Percentiles rank a stretch among this genome's conserved stretches.
Conservation (phyloP, 2,329 filamentous ascomycete species). For the Coleophoma cylindrospora region DNA sequence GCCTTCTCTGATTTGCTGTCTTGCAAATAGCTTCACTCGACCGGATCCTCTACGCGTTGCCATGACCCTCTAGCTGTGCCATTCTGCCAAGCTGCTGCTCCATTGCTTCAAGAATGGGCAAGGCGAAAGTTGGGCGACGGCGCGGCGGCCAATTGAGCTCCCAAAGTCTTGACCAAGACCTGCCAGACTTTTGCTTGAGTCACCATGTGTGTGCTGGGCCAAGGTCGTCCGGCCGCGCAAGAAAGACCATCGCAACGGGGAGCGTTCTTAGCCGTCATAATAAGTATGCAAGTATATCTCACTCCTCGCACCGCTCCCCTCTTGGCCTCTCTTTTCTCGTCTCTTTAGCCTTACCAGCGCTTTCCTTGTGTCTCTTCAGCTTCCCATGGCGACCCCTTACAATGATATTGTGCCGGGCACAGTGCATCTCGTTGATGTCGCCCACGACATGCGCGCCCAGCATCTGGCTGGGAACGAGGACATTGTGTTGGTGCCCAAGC, state of each 20-base stretch:
- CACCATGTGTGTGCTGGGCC: too few relatives aligned
- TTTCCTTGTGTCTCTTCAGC: too few relatives aligned
- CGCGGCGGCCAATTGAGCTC: not conserved
- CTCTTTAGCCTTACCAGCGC: too few relatives aligned
- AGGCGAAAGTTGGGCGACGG: not conserved
- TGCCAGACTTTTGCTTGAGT: too few relatives aligned
- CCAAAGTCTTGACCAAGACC: too few relatives aligned
- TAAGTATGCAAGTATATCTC: not conserved
- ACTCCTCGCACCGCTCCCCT: not conserved
- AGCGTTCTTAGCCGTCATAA: too few relatives aligned
- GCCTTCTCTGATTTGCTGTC: not conserved
- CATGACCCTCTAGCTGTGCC: too few relatives aligned
- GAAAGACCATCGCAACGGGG: too few relatives aligned
- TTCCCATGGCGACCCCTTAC: not conserved
- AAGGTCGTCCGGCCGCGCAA: too few relatives aligned
- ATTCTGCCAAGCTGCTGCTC: too few relatives aligned
- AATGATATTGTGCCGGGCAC: slow-evolving; percentile 16
- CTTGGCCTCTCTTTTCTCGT: too few relatives aligned
- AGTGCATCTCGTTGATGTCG: slow-evolving; percentile 19
- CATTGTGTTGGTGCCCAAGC: slow-evolving; percentile 20
- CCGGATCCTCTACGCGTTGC: too few relatives aligned
- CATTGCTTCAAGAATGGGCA: not conserved
- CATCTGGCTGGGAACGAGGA: slow-evolving; percentile 13
- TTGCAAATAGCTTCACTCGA: not conserved
- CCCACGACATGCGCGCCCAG: slow-evolving; percentile 5